A percentile compares a stretch with the other conserved stretches of the same genome.
Evolutionary conservation across 1,284 basidiomycete species (phyloP).

Genomic region (Papiliotrema laurentii): DNA sequence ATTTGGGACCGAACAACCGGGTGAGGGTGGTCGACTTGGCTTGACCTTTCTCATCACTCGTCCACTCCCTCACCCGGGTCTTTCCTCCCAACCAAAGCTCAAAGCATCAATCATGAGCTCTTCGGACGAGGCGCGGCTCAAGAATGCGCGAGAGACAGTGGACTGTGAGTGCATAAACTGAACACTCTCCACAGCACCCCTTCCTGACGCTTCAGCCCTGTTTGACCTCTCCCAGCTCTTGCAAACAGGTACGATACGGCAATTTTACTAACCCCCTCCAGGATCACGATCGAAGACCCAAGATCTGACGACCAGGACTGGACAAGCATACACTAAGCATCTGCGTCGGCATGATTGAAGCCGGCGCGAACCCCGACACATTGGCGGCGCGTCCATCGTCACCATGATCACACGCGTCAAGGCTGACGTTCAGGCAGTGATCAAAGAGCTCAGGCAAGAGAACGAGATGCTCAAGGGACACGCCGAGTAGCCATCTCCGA

Average conservation of each 20-base stretch:
- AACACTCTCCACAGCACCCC: too few relatives aligned
- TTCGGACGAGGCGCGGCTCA: slow-evolving; percentile 27
- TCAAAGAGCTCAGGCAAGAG: slow-evolving; percentile 6
- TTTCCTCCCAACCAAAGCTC: neutral
- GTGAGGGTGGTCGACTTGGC: too few relatives aligned
- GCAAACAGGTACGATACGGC: slow-evolving; percentile 33
- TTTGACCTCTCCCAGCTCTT: slow-evolving; percentile 44
- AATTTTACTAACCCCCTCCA: neutral
- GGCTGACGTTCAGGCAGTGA: slow-evolving; percentile 2
- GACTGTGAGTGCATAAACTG: slow-evolving; percentile 44
- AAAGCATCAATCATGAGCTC: neutral
- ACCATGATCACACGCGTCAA: too few relatives aligned
- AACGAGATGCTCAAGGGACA: neutral
- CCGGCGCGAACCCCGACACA: slow-evolving; percentile 44
- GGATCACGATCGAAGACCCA: neutral
- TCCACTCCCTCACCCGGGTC: neutral
- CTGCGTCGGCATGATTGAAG: slow-evolving; percentile 46
- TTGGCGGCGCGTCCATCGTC: slow-evolving; percentile 26
- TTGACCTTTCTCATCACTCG: too few relatives aligned
- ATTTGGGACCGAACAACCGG: too few relatives aligned
- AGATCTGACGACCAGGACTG: slow-evolving; percentile 24
- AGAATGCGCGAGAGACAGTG: slow-evolving; percentile 44
- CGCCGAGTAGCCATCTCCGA: neutral
- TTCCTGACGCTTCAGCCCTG: slow-evolving; percentile 38
- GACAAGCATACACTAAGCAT: slow-evolving; percentile 44